Base-by-base conservation (phyloP, 306 rosid species). In the Medicago ruthenica region DNA sequence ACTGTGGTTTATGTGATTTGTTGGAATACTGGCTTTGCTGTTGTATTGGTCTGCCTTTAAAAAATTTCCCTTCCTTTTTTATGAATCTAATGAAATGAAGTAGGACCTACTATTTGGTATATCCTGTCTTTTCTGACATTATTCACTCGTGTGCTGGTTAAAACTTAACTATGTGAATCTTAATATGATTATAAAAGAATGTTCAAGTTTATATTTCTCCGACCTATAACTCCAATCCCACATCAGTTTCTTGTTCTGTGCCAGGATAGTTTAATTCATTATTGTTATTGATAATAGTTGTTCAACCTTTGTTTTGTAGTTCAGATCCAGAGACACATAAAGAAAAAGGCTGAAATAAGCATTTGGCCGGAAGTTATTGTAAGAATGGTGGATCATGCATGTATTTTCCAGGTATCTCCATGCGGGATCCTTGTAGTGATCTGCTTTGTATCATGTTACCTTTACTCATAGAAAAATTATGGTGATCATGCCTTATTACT, bases 381-480 rank as follows among this genome's bases (percentile, higher is more conserved):
- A 83, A 82, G 85, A 84, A 76, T 77, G 80, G 87, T 88, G 83
- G 93, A 86, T 86, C 90, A 73, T 76, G 74, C 67, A 58, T 75
- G 76, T 81, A 82, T 76, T 84, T 81, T 71, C 58, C 76, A 42
- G 88, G 91, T 71, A 75, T 86, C 90, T 81, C 88, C 73, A 37
- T 39, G 76, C 20, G 88, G 84, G 92, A 76, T 78, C 81, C 82
- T 82, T 74, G 87, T 76, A 76, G 68, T 85, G 88, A 85, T 88
- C 90, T 86, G 84, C 92, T 85, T 77, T 92, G 93, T 92, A 88
- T 71, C 59, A 89, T 92, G 91, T 80, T 79, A 88, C 84, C 85
- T 74, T 81, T 85, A 76, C 88, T 77, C 80, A 84, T 67, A 86
- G 90, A 83, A 88, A 88, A 86, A 75, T 77, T 81, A 79, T 77